Percentiles rank a stretch among this genome's conserved stretches.
These are phyloP conservation scores for Pseudocercospora pini-densiflorae DNA, from an alignment of 2,329 filamentous ascomycete genomes.

Conservation along the genomic window DNA sequence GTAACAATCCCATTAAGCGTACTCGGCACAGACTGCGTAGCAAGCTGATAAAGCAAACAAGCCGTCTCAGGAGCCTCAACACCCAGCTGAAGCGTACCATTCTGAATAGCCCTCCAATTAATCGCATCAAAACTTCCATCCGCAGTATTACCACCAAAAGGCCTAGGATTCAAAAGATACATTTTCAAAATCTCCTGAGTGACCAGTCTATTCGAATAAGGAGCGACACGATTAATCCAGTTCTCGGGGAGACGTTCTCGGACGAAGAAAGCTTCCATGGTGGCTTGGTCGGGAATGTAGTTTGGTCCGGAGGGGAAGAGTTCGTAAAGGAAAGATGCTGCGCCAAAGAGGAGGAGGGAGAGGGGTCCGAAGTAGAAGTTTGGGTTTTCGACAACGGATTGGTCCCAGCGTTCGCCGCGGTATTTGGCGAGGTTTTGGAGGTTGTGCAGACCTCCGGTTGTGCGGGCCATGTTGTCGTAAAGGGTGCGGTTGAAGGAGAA, in stretches of 20 bases:
- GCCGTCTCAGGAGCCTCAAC: conserved; percentile 26
- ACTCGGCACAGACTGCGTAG: conserved; percentile 44
- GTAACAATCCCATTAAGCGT: conserved; percentile 44
- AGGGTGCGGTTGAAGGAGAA: conserved; percentile 47
- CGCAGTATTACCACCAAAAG: conserved; percentile 44
- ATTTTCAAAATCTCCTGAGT: conserved; percentile 45
- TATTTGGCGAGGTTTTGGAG: conserved; percentile 44
- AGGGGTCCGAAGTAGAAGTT: conserved; percentile 52
- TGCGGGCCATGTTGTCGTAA: conserved; percentile 45
- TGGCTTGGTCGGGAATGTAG: conserved; percentile 41
- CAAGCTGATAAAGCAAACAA: conserved; percentile 51
- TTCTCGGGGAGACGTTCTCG: conserved; percentile 47
- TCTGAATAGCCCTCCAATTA: background rate
- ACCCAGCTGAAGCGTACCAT: background rate
- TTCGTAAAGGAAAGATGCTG: conserved; percentile 51
- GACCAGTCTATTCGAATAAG: conserved; percentile 44
- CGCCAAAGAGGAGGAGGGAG: conserved; percentile 47
- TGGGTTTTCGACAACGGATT: conserved; percentile 44
- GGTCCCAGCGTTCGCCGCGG: conserved; percentile 46
- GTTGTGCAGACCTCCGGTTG: conserved; percentile 43
- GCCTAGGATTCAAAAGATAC: conserved; percentile 46
- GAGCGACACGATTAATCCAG: conserved; percentile 39
- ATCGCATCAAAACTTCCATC: conserved; percentile 34
- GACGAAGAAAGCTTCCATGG: conserved; percentile 45
- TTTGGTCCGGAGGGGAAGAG: conserved; percentile 39